Percentiles rank a stretch among this genome's conserved stretches.
These are phyloP conservation scores for Nitzschia palea DNA, from an alignment of 108 stramenopile genomes.

Conservation along the genomic window DNA sequence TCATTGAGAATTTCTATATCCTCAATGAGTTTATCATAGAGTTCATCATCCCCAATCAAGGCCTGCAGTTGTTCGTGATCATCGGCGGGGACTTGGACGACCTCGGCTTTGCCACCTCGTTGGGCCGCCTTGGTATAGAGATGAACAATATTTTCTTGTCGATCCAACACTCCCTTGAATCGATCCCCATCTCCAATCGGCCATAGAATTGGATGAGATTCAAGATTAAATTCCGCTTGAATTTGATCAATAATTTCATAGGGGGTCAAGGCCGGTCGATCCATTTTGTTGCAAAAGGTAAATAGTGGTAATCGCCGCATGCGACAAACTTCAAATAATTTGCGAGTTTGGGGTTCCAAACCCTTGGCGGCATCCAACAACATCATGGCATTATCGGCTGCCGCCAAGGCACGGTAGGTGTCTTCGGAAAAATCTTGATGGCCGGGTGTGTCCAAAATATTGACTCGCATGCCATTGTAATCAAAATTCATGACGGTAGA, in stretches of 20 bases:
- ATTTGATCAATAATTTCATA: slow-evolving; percentile 97
- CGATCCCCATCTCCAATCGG: slow-evolving; percentile 95
- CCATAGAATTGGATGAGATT: slow-evolving; percentile 91
- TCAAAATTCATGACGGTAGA: slow-evolving; percentile 94
- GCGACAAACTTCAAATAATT: slow-evolving; percentile 88
- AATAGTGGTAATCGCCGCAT: slow-evolving; percentile 73
- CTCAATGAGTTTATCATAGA: slow-evolving; percentile 88
- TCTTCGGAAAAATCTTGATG: slow-evolving; percentile 94
- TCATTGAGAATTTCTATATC: slow-evolving; percentile 88
- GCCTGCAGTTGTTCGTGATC: slow-evolving; percentile 65
- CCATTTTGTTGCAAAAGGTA: slow-evolving; percentile 97
- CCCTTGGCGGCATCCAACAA: slow-evolving; percentile 95
- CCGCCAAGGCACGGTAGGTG: slow-evolving; percentile 92
- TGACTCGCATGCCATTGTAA: slow-evolving; percentile 67
- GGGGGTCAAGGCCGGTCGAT: slow-evolving; percentile 88
- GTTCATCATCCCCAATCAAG: slow-evolving; percentile 74
- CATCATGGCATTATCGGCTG: slow-evolving; percentile 97
- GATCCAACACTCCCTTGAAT: slow-evolving; percentile 93
- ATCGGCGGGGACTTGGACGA: slow-evolving; percentile 52
- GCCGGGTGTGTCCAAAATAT: slow-evolving; percentile 90
- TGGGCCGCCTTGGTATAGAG: slow-evolving; percentile 70
- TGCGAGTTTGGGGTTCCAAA: slow-evolving; percentile 93
- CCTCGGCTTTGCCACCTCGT: slow-evolving; percentile 72
- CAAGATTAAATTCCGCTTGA: slow-evolving; percentile 89
- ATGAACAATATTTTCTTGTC: slow-evolving; percentile 80